Conservation (phyloP, 352 stramenopile genomes). For the Pythium dissimile region DNA sequence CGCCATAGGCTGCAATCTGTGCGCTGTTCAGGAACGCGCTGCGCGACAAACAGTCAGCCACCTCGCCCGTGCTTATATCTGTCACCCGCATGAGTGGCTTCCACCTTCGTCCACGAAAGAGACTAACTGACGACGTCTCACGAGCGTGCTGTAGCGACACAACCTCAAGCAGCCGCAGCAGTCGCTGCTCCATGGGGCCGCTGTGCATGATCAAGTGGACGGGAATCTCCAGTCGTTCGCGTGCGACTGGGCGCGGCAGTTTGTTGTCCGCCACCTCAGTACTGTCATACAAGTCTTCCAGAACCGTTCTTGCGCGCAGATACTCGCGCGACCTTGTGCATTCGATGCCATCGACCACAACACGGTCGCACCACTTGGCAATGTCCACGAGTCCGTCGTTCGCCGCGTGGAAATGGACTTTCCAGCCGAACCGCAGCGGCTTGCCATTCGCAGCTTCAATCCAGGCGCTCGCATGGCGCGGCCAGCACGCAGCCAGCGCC, state of each 20-base stretch:
- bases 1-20: neutral
- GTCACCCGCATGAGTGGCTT: slow-evolving; percentile 5
- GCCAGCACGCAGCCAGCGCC: neutral
- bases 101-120: neutral
- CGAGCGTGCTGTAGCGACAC: slow-evolving; percentile 2
- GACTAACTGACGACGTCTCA: neutral
- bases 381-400: neutral
- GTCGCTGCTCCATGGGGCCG: neutral
- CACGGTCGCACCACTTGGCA: slow-evolving; percentile 4
- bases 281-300: neutral
- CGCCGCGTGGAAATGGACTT: neutral
- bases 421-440: slow-evolving; percentile 5
- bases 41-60: neutral
- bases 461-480: neutral
- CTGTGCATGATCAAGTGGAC: neutral
- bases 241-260: neutral
- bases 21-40: slow-evolving; percentile 2
- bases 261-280: neutral
- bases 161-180: neutral
- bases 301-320: neutral
- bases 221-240: neutral
- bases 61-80: neutral
- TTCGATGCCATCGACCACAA: neutral
- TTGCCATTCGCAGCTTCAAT: slow-evolving; percentile 6
- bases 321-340: slow-evolving; percentile 1